Base-by-base conservation (phyloP, 192 early-diverging fungal species). In the Gamsiella multidivaricata region DNA sequence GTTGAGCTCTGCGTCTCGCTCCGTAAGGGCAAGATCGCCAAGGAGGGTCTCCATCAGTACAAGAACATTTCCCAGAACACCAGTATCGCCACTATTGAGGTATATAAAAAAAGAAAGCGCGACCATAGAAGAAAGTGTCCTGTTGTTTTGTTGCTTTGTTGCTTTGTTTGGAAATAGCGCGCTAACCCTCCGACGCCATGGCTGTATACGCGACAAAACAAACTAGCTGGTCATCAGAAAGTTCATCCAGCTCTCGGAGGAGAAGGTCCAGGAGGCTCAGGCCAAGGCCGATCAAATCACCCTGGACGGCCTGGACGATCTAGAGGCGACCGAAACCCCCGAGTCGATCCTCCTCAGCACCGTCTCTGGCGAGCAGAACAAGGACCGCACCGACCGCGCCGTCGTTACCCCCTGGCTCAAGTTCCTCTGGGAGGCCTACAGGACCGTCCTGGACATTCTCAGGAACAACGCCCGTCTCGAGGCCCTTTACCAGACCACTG, bases 391-490 rank as follows among this genome's bases (percentile, higher is more conserved):
- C 7, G 96, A 99, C 81, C 93, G 98, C 60, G 96, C 95, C 63
- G 92, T 98, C 28, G 96, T 99, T 39, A 99, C 97, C 41, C 97
- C 98, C 34, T 98, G 97, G 95, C 87, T 99, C 57, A 96, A 95
- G 85, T 98, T 99, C 84, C 88, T 98, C 70, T 99, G 98, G 98
- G 98, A 99, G 85, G 93, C 94, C n/a, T 98, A 99, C 85, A 88
- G 98, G 55, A 98, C 95, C 64, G 91, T 95, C 43, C 88, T 99
- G 49, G 97, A 99, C 73, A 96, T 96, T 53, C 81, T 99, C 81
- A 88, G 97, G 69, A 98, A 98, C 91, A 98, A 98, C 71, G 90
- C 92, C 64, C 89, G 95, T 37, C 88, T 99, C 46, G 98, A 99
- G 84, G 81, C 87, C 9, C 87, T 98, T 37, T 99, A 99, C 88